Evolutionary conservation across 1,284 basidiomycete species (phyloP).

Genomic region (Ganoderma lucidum): DNA sequence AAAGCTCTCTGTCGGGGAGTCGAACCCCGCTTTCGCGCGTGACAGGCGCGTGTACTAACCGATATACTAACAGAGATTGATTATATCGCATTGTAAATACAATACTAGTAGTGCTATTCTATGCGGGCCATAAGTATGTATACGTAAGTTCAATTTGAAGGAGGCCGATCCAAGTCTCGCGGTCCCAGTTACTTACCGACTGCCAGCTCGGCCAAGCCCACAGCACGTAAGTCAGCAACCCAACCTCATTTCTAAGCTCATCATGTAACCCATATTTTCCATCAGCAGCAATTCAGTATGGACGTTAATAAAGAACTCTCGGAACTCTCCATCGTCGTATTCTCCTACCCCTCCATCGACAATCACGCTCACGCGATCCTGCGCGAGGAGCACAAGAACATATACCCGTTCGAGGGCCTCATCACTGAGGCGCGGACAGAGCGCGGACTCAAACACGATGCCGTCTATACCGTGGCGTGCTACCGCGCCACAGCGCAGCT

Average conservation of each 20-base stretch:
- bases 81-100: neutral
- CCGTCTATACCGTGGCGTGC: slow-evolving; percentile 63
- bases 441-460: slow-evolving; percentile 55
- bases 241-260: neutral
- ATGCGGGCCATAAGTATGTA: too few relatives aligned
- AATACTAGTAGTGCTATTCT: neutral
- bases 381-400: slow-evolving; percentile 50
- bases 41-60: slow-evolving; percentile 28
- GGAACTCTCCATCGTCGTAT: slow-evolving; percentile 31
- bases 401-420: slow-evolving; percentile 64
- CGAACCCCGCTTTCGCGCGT: slow-evolving; percentile 54
- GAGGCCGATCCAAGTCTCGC: neutral
- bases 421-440: slow-evolving; percentile 68
- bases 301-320: slow-evolving; percentile 31
- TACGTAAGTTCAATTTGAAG: neutral
- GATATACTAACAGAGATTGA: slow-evolving; percentile 22
- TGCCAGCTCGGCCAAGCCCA: neutral
- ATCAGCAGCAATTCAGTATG: slow-evolving; percentile 19
- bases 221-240: neutral
- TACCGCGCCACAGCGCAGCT: slow-evolving; percentile 65
- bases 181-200: neutral
- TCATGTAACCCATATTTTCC: neutral
- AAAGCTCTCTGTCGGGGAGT: slow-evolving; percentile 43
- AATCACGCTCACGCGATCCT: slow-evolving; percentile 82
- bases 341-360: slow-evolving; percentile 63